Evolutionary conservation across 1,284 basidiomycete genomes (phyloP).

Genomic region (Ceratobasidium papillatum): DNA sequence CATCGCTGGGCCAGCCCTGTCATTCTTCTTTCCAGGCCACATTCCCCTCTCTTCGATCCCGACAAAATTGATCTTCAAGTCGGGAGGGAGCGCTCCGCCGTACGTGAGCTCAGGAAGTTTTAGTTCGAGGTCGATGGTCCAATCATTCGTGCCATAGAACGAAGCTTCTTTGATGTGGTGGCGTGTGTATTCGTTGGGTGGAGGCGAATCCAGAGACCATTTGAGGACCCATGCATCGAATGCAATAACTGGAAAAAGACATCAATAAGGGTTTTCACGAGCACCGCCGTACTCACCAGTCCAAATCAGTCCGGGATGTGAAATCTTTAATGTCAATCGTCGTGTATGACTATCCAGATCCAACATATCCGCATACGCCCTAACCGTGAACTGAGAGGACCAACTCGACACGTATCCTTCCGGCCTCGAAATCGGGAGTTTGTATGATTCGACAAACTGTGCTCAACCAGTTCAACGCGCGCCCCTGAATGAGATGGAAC

Average conservation of each 20-base stretch:
- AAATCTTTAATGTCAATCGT: constrained; percentile 73
- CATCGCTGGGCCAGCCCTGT: constrained; percentile 66
- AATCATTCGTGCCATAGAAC: constrained; percentile 77
- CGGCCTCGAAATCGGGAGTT: constrained; percentile 67
- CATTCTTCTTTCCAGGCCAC: constrained; percentile 77
- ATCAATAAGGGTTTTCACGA: not conserved
- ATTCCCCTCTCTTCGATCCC: constrained; percentile 78
- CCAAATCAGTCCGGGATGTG: constrained; percentile 90
- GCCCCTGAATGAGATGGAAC: constrained; percentile 46
- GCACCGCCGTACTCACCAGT: constrained; percentile 62
- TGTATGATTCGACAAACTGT: constrained; percentile 81
- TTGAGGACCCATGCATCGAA: constrained; percentile 91
- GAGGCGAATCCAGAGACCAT: constrained; percentile 84
- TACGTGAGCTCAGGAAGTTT: constrained; percentile 55
- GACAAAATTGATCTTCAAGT: constrained; percentile 67
- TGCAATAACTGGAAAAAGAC: constrained; percentile 69
- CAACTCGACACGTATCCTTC: constrained; percentile 65
- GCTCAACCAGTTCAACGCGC: constrained; percentile 41
- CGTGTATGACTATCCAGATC: constrained; percentile 71
- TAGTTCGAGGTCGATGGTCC: constrained; percentile 75
- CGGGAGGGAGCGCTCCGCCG: constrained; percentile 25
- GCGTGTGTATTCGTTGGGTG: constrained; percentile 75
- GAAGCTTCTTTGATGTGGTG: constrained; percentile 94
- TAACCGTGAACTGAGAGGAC: constrained; percentile 64
- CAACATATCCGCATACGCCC: constrained; percentile 67